Evolutionary conservation across 352 stramenopile genomes (phyloP).

Genomic region (Blastocystis sp.): DNA sequence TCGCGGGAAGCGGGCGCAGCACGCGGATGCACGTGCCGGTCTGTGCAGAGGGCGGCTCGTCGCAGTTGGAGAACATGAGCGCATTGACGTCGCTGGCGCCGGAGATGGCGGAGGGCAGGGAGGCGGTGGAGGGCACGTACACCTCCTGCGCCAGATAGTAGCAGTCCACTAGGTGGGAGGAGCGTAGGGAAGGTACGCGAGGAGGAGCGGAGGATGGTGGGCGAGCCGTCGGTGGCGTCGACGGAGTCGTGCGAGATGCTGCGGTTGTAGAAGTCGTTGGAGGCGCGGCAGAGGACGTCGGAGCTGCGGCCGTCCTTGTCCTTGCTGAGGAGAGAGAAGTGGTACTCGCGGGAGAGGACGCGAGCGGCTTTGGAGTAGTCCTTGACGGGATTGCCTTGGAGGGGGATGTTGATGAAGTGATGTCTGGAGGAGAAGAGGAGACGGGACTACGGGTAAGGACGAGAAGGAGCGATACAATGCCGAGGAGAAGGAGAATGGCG

Average conservation of each 20-base stretch:
- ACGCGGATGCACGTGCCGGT: constrained; percentile 12
- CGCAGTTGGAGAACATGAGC: background rate
- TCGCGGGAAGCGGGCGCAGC: background rate
- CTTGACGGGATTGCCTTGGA: constrained; percentile 64
- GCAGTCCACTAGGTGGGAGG: constrained; percentile 10
- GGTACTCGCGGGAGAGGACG: constrained; percentile 62
- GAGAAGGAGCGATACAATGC: background rate
- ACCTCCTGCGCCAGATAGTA: constrained; percentile 50
- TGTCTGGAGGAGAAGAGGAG: constrained; percentile 25
- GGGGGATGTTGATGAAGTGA: constrained; percentile 63
- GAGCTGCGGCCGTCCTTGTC: background rate
- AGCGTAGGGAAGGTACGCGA: background rate
- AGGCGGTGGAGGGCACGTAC: background rate
- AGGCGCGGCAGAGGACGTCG: constrained; percentile 15
- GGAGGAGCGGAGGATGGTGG: constrained; percentile 23
- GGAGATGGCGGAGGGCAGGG: background rate
- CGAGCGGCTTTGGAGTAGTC: constrained; percentile 29
- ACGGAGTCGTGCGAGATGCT: constrained; percentile 54
- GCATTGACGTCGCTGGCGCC: constrained; percentile 31
- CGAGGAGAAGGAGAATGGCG: background rate
- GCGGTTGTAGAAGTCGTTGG: constrained; percentile 29
- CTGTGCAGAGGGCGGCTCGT: background rate
- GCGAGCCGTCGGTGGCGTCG: constrained; percentile 7
- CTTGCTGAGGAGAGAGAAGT: background rate
- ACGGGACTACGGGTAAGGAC: background rate